Conservation (phyloP, 805 yeast species). For the Candida methanosorbosa region DNA sequence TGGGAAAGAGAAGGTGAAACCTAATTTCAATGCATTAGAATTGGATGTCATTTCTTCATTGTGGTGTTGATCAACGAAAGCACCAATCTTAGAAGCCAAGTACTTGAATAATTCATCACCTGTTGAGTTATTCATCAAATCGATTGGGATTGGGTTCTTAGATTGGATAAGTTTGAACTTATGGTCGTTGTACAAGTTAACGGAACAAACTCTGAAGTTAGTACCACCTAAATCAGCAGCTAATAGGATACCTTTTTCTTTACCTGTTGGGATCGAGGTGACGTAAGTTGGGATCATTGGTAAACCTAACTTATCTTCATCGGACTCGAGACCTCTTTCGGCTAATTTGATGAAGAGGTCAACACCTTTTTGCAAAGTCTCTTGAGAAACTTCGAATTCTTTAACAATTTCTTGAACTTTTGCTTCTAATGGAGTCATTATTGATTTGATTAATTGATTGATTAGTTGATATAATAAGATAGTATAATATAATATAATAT, state of each 20-base stretch:
- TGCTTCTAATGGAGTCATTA: not conserved
- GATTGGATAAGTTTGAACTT: slow-evolving; percentile 71
- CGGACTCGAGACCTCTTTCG: slow-evolving; percentile 46
- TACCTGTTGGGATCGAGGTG: slow-evolving; percentile 77
- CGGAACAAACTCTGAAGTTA: slow-evolving; percentile 90
- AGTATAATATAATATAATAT: too few species aligned
- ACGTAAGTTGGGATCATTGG: slow-evolving; percentile 95
- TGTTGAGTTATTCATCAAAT: slow-evolving; percentile 61
- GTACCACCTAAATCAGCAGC: slow-evolving; percentile 98
- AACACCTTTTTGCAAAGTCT: slow-evolving; percentile 35
- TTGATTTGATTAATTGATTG: too few species aligned
- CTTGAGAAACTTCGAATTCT: slow-evolving; percentile 20
- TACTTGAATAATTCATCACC: slow-evolving; percentile 63
- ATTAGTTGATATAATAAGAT: too few species aligned
- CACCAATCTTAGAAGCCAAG: slow-evolving; percentile 61
- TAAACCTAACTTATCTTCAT: slow-evolving; percentile 37
- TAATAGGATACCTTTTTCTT: slow-evolving; percentile 70
- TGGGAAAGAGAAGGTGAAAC: slow-evolving; percentile 94
- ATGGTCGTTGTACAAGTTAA: slow-evolving; percentile 64
- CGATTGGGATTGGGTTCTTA: slow-evolving; percentile 73
- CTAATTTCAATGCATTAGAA: slow-evolving; percentile 48
- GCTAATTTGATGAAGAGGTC: slow-evolving; percentile 52
- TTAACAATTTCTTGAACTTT: slow-evolving; percentile 10
- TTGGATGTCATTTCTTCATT: slow-evolving; percentile 12
- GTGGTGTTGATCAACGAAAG: slow-evolving; percentile 64